These are phyloP conservation scores for Bryopsis sp. DNA, from an alignment of 139 green algal species.

Conservation along the genomic window DNA sequence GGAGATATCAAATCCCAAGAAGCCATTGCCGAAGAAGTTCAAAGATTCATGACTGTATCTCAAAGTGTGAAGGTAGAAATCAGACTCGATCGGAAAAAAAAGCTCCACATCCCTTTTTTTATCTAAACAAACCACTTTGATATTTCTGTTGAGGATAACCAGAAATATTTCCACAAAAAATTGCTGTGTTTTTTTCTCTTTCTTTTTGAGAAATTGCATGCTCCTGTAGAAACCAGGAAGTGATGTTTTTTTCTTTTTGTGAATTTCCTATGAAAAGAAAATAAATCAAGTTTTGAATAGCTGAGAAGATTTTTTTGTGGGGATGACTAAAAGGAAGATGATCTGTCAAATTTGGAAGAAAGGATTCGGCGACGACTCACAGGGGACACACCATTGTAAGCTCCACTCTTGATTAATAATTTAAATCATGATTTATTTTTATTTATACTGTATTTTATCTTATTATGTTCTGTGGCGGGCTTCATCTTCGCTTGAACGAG, in stretches of 20 bases:
- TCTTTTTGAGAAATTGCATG: neutral
- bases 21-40: constrained; percentile 1
- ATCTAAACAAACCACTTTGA: neutral
- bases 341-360: neutral
- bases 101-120: neutral
- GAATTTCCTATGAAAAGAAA: no score
- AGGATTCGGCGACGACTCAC: neutral
- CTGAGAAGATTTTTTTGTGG: neutral
- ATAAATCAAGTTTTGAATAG: no score
- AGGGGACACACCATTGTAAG: neutral
- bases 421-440: neutral
- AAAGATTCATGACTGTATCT: neutral
- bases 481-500: no score
- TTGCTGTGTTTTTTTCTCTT: neutral
- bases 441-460: constrained; percentile 1
- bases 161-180: neutral
- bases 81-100: neutral
- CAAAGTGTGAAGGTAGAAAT: neutral
- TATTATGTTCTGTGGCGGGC: no score
- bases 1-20: neutral
- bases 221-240: no score
- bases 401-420: neutral
- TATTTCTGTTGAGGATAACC: neutral
- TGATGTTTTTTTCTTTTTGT: no score
- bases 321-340: neutral